These are phyloP conservation scores for Moricandia moricandioides DNA, from an alignment of 345 rosid species.

Conservation along the genomic window DNA sequence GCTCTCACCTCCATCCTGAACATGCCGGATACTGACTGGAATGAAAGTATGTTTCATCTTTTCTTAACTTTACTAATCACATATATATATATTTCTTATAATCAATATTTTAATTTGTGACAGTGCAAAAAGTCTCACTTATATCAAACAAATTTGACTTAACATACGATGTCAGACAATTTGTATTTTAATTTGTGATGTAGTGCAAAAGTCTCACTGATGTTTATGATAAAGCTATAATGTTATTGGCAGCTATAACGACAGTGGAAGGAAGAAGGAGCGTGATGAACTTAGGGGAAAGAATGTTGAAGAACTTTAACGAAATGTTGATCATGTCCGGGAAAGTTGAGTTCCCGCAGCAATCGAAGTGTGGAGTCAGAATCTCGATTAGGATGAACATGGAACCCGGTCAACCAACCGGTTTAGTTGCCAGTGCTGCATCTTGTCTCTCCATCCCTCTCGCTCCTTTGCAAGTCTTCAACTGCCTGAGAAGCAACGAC, in stretches of 20 bases:
- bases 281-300: constrained; percentile 55
- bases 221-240: constrained; percentile 6
- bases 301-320: constrained; percentile 64
- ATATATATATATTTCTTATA: background rate
- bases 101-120: background rate
- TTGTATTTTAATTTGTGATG: background rate
- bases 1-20: constrained; percentile 23
- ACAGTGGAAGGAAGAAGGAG: constrained; percentile 41
- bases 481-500: constrained; percentile 38
- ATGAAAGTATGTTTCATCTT: constrained; percentile 38
- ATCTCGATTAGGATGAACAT: constrained; percentile 43
- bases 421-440: constrained; percentile 57
- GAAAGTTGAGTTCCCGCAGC: constrained; percentile 46
- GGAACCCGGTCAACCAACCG: constrained; percentile 52
- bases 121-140: background rate
- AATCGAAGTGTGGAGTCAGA: constrained; percentile 55
- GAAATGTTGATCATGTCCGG: constrained; percentile 52
- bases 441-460: constrained; percentile 60
- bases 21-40: constrained; percentile 27
- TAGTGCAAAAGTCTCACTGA: background rate
- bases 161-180: background rate
- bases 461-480: constrained; percentile 45
- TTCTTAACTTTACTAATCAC: background rate
- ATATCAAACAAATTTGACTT: background rate
- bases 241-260: constrained; percentile 27